These are phyloP conservation scores for Gossypioides kirkii DNA, from an alignment of 345 rosid species.

Conservation along the genomic window DNA sequence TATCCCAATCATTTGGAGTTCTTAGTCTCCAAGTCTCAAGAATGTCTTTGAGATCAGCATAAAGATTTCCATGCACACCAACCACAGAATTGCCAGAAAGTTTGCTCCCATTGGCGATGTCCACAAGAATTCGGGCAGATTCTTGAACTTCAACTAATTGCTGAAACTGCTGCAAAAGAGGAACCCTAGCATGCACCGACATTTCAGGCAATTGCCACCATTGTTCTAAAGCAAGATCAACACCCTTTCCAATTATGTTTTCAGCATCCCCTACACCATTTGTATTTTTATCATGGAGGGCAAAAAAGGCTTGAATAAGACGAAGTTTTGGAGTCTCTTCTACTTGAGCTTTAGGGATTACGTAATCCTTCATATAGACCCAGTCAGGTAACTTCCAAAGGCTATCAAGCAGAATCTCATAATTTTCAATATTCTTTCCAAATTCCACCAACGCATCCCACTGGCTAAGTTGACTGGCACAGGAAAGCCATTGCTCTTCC, in stretches of 20 bases:
- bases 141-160: constrained; percentile 97
- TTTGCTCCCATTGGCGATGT: constrained; percentile 89
- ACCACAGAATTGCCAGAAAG: constrained; percentile 51
- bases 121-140: constrained; percentile 82
- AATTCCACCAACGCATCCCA: constrained; percentile 97
- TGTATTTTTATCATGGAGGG: constrained; percentile 79
- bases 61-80: constrained; percentile 73
- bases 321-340: constrained; percentile 98
- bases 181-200: constrained; percentile 93
- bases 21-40: constrained; percentile 98
- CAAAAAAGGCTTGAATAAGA: constrained; percentile 80
- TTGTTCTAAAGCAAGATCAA: constrained; percentile 90
- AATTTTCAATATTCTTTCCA: constrained; percentile 88
- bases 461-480: constrained; percentile 93
- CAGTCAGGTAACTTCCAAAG: constrained; percentile 98
- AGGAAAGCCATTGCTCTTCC: constrained; percentile 99
- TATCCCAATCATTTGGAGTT: constrained; percentile 99
- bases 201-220: constrained; percentile 99
- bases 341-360: constrained; percentile 99
- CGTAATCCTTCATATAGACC: constrained; percentile 89
- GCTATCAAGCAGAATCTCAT: constrained; percentile 89
- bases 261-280: constrained; percentile 92
- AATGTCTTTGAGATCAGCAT: constrained; percentile 94
- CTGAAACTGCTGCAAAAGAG: constrained; percentile 94
- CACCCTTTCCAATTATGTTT: constrained; percentile 82